Percentiles rank a stretch among this genome's conserved stretches.
Evolutionary conservation across 495 filamentous ascomycete genomes (phyloP).

Genomic region (Podospora comata): DNA sequence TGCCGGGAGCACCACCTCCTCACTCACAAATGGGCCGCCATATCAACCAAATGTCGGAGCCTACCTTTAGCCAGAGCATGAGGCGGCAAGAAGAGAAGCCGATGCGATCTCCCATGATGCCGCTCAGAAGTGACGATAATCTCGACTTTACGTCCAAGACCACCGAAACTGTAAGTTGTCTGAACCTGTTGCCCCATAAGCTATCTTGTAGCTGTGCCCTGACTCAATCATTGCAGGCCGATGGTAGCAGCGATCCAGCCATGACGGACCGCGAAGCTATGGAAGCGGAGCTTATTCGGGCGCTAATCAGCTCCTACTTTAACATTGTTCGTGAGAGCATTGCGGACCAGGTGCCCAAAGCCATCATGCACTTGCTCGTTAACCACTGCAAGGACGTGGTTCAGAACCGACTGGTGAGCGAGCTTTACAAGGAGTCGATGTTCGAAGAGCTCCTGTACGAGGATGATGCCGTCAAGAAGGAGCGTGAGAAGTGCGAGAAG

Average conservation of each 20-base stretch:
- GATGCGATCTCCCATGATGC: constrained; percentile 38
- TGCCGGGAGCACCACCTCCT: constrained; percentile 38
- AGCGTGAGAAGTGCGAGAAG: constrained; percentile 97
- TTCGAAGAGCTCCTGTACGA: constrained; percentile 95
- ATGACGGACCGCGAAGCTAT: constrained; percentile 93
- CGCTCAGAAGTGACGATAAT: constrained; percentile 35
- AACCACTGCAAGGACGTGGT: constrained; percentile 98
- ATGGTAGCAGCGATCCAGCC: constrained; percentile 64
- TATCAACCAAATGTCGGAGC: constrained; percentile 69
- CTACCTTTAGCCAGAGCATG: constrained; percentile 78
- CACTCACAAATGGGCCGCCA: constrained; percentile 55
- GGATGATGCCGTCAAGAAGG: constrained; percentile 93
- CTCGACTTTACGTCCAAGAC: constrained; percentile 34
- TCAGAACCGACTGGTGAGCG: constrained; percentile 92
- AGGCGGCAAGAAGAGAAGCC: constrained; percentile 67
- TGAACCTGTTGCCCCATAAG: background rate
- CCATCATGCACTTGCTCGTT: constrained; percentile 97
- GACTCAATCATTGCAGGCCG: constrained; percentile 38
- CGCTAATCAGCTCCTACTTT: constrained; percentile 95
- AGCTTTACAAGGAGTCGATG: constrained; percentile 89
- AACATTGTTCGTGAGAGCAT: constrained; percentile 97
- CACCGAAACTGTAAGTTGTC: constrained; percentile 55
- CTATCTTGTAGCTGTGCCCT: background rate
- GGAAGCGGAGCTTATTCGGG: constrained; percentile 95
- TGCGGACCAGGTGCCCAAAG: constrained; percentile 96